phyloP scores from a whole-genome alignment of 371 early-diverging fungal species.

The Apophysomyces variabilis region DNA sequence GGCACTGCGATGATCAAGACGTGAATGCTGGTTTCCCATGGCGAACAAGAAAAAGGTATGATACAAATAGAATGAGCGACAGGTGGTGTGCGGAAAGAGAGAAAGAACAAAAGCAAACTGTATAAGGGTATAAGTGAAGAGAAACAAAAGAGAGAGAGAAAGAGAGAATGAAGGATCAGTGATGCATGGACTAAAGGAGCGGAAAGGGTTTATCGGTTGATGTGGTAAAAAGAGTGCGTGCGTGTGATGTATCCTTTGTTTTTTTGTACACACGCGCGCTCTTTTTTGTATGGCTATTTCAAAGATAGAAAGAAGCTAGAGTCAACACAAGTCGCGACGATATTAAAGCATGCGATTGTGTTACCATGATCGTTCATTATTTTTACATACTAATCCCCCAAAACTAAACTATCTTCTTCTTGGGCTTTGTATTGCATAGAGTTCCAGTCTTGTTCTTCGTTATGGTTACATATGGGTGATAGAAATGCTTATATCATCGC shows the following conservation, averaged over 20 bases:
- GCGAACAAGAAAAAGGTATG: not conserved
- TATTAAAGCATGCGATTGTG: slow-evolving; percentile 5
- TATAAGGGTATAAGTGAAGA: not conserved
- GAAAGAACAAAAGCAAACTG: too few relatives aligned
- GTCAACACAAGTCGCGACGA: not conserved
- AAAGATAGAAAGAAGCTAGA: not conserved
- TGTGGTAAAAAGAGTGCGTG: too few relatives aligned
- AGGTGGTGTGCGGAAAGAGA: not conserved
- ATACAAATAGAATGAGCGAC: not conserved
- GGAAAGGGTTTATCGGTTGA: slow-evolving; percentile 7
- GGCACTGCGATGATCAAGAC: slow-evolving; percentile 28
- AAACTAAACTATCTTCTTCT: too few relatives aligned
- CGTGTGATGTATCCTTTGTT: too few relatives aligned
- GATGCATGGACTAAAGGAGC: slow-evolving; percentile 4
- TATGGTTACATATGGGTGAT: too few relatives aligned
- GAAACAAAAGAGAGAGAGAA: slow-evolving; percentile 16
- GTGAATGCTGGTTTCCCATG: slow-evolving; percentile 48
- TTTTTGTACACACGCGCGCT: slow-evolving; percentile 7
- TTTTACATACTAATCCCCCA: too few relatives aligned
- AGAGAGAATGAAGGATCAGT: slow-evolving; percentile 1
- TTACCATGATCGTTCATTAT: not conserved
- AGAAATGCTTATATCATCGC: too few relatives aligned
- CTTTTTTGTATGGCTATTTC: not conserved
- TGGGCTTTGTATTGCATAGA: too few relatives aligned
- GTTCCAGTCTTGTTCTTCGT: too few relatives aligned